Base-by-base conservation (phyloP, 169 alveolate species). In the Cyclospora cayetanensis region DNA sequence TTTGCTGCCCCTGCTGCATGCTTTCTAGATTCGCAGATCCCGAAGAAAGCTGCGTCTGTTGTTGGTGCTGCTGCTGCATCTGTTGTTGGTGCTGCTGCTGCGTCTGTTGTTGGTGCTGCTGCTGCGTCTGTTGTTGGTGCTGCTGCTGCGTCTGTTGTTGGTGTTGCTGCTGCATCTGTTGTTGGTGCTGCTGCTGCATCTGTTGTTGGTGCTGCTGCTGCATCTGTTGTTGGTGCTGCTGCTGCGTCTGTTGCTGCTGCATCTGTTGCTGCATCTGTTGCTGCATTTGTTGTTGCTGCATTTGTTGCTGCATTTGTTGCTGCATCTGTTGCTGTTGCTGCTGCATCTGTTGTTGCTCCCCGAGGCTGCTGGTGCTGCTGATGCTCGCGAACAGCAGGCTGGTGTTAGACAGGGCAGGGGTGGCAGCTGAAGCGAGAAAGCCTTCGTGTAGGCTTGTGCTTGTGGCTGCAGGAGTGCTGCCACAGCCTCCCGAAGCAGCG, bases 281-380 rank as follows among this genome's bases (percentile, higher is more conserved):
- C n/a, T n/a, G n/a, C n/a, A n/a, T n/a, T n/a, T n/a, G n/a, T n/a
- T n/a, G n/a, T n/a, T n/a, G 41, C 42, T 66, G 77, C 77, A 20
- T 37, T 42, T 66, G 77, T 42, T 66, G 77, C 37, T 20, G 31
- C 18, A 1, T 3, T 15, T 66, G 77, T 42, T 66, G 77, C 60
- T 15, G 11, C 11, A 22, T 46, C 20, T 0, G 60, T 42, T 66
- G 77, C 41, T 66, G 77, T 22, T 27, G 2, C 77, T 66, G 77
- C 37, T 66, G 77, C 77, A n/a, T n/a, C n/a, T n/a, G n/a, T n/a
- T 66, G 77, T 42, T 66, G 77, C 77, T 66, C 77, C 20, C 77
- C 41, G 41, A 29, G 37, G 77, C 77, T 66, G 77, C 41, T 11
- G 37, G 41, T 27, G 77, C 37, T 66, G 77, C 37, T 66, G 77